Evolutionary conservation across 2,329 filamentous ascomycete genomes (phyloP).

Genomic region (Aotearoamyces nothofagi): DNA sequence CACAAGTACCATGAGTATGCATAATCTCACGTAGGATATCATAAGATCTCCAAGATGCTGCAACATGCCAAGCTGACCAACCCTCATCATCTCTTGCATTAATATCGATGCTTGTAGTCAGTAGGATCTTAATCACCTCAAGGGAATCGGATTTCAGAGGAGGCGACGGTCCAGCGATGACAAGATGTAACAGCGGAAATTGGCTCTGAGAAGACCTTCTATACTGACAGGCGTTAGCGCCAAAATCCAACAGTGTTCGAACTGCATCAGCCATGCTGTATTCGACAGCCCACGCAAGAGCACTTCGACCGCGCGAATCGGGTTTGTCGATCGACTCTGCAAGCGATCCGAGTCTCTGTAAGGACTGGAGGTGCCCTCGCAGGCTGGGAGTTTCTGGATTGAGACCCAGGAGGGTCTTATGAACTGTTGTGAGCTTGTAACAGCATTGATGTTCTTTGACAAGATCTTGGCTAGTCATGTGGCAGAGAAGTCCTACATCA

Average conservation of each 20-base stretch:
- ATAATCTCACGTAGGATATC: no score
- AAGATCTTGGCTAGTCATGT: background rate
- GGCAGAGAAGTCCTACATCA: conserved; percentile 1
- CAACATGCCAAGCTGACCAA: background rate
- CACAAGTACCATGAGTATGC: no score
- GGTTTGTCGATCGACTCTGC: background rate
- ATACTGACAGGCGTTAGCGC: background rate
- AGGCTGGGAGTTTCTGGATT: background rate
- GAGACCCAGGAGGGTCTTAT: background rate
- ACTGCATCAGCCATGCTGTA: background rate
- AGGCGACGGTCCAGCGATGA: no score
- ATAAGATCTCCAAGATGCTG: background rate
- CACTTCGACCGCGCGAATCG: background rate
- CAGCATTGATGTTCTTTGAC: background rate
- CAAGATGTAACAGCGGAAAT: background rate
- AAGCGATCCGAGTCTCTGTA: background rate
- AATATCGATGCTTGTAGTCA: background rate
- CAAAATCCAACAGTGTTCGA: background rate
- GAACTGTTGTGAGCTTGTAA: background rate
- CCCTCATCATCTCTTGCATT: background rate
- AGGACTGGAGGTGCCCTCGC: background rate
- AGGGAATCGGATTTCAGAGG: background rate
- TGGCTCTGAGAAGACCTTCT: background rate
- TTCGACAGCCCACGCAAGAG: background rate
- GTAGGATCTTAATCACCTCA: background rate